Evolutionary conservation across 2,329 filamentous ascomycete genomes (phyloP), one percentile per base, ranked within the genome.

Genomic region (Botryotinia calthae): DNA sequence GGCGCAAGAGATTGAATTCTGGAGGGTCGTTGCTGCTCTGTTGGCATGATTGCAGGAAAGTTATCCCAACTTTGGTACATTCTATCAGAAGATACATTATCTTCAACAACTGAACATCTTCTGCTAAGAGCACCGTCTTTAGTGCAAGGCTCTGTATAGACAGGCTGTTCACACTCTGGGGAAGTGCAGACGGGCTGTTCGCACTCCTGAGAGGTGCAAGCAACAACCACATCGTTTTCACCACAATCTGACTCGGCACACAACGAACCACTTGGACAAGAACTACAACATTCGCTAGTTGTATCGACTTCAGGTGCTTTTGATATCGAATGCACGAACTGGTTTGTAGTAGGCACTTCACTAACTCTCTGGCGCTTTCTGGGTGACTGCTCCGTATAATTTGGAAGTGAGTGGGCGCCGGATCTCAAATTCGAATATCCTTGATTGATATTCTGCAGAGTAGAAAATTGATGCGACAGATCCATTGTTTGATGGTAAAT

Each of bases 221-320:
- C 70, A 31, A 78, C 71, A 37, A 77, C 69, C 18, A 73, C 72
- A 18, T 71, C 71, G 37, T 51, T 72, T 54, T 61, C 44, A 51
- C 70, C 67, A 70, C 78, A 79, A 40, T 78, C 75, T 14, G 78
- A 75, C 28, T 76, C 74, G 22, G 73, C 74, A 59, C 78, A 79
- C 25, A 73, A 58, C 34, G 71, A 54, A 14, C 78, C 77, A 40
- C 75, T 76, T 58, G 76, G 73, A 65, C 79, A 80, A 67, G 76
- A 78, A 68, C 79, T 80, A 63, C 79, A 80, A 69, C 79, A 80
- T 71, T 76, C 75, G 68, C 77, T 79, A 1, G 59, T 40, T 22
- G 59, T 48, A 10, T 65, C 69, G 18, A 16, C 22, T 37, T 56
- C 46, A 65, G n/a, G 12, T 65, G 12, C 31, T 51, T 61, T 22